These are phyloP conservation scores for Trichoderma koningiopsis DNA, from an alignment of 2,329 filamentous ascomycete genomes.

Conservation along the genomic window DNA sequence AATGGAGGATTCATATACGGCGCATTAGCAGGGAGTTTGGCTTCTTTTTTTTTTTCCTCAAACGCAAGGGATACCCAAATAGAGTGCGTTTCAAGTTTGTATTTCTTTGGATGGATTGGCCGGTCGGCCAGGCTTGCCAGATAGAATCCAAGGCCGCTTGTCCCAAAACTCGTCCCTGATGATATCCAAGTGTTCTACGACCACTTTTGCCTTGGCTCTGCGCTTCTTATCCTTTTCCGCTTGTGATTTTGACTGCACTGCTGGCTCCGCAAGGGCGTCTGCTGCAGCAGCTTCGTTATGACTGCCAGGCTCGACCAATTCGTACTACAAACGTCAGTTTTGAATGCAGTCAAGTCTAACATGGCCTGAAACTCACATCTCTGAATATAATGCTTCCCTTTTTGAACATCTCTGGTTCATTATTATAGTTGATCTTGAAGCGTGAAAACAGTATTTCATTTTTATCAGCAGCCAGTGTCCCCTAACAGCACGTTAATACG, in stretches of 20 bases:
- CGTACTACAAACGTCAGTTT: constrained; percentile 56
- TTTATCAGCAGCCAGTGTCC: constrained; percentile 83
- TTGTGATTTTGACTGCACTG: constrained; percentile 73
- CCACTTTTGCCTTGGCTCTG: constrained; percentile 75
- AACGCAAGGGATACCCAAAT: constrained; percentile 38
- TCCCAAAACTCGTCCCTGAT: constrained; percentile 97
- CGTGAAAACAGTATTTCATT: constrained; percentile 91
- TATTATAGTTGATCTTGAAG: constrained; percentile 97
- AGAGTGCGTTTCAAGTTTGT: constrained; percentile 35
- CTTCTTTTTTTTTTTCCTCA: constrained; percentile 27
- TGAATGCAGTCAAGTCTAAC: not conserved
- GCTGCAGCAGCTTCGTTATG: constrained; percentile 51
- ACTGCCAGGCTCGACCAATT: constrained; percentile 63
- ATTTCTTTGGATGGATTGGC: constrained; percentile 68
- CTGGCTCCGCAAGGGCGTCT: constrained; percentile 54
- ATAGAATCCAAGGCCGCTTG: constrained; percentile 78
- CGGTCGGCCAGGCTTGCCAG: constrained; percentile 64
- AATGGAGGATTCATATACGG: not conserved
- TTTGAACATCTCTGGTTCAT: constrained; percentile 87
- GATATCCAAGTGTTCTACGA: constrained; percentile 86
- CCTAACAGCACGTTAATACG: constrained; percentile 50
- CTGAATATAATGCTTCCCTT: constrained; percentile 91
- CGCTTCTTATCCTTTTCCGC: constrained; percentile 80
- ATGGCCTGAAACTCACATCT: constrained; percentile 56
- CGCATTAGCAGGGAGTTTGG: constrained; percentile 35